These are phyloP conservation scores for Porogramme epimiltina DNA, from an alignment of 1,284 basidiomycete genomes.

Conservation along the genomic window DNA sequence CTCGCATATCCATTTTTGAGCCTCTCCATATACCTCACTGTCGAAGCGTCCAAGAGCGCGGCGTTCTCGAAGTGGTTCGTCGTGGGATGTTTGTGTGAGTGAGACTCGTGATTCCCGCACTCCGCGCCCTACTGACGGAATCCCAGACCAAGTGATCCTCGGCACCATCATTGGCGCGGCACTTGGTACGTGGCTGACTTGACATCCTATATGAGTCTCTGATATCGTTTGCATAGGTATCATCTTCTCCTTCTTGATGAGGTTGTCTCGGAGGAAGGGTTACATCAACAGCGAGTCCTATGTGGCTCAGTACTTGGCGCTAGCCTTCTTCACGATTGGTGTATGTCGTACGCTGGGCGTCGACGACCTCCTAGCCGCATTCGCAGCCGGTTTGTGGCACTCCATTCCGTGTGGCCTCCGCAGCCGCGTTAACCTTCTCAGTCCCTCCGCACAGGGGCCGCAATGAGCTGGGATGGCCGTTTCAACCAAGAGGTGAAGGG, in stretches of 20 bases:
- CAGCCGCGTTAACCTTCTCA: not conserved
- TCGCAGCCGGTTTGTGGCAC: conserved; percentile 84
- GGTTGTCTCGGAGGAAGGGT: conserved; percentile 72
- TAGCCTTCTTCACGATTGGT: conserved; percentile 82
- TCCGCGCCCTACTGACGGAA: not conserved
- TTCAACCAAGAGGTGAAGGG: conserved; percentile 86
- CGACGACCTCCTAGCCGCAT: conserved; percentile 89
- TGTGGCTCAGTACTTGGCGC: conserved; percentile 86
- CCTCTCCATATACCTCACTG: conserved; percentile 84
- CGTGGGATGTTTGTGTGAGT: conserved; percentile 77
- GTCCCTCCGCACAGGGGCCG: conserved; percentile 53
- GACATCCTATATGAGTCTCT: no score
- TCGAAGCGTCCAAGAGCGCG: conserved; percentile 64
- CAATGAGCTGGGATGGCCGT: conserved; percentile 94
- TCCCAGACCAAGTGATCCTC: conserved; percentile 83
- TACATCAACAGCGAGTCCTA: conserved; percentile 92
- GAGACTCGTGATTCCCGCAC: no score
- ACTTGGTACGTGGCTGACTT: conserved; percentile 50
- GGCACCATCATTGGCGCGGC: conserved; percentile 78
- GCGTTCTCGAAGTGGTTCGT: conserved; percentile 82
- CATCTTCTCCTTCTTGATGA: conserved; percentile 81
- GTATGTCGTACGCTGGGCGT: conserved; percentile 77
- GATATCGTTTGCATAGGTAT: conserved; percentile 51
- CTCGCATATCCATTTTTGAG: conserved; percentile 92
- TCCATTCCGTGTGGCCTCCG: no score